A percentile compares a stretch with the other conserved stretches of the same genome.
phyloP scores from a whole-genome alignment of 1,284 basidiomycete genomes.

The Ganoderma lingzhi region DNA sequence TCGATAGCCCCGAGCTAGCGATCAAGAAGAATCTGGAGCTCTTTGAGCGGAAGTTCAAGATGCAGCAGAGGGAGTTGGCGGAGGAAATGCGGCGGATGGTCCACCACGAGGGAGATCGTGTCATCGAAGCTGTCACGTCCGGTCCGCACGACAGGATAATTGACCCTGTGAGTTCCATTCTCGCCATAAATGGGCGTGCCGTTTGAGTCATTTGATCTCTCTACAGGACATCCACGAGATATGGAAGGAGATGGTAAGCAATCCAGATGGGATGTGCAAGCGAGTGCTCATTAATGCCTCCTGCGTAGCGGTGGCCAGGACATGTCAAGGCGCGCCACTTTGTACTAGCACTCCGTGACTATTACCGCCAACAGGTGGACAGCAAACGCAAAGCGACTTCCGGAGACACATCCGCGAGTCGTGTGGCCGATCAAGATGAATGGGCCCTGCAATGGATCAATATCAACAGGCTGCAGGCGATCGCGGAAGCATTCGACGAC shows the following conservation, averaged over 20 bases:
- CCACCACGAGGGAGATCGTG: constrained; percentile 36
- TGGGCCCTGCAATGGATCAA: constrained; percentile 56
- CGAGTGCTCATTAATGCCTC: neutral
- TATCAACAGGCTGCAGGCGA: constrained; percentile 49
- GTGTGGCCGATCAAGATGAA: constrained; percentile 33
- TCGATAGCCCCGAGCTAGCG: constrained; percentile 25
- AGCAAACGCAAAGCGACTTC: constrained; percentile 35
- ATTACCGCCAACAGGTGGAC: constrained; percentile 40
- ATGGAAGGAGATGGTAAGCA: constrained; percentile 42
- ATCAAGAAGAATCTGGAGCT: constrained; percentile 38
- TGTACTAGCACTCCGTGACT: constrained; percentile 45
- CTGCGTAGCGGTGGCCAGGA: constrained; percentile 42
- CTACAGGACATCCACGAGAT: constrained; percentile 30
- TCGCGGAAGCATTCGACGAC: constrained; percentile 58
- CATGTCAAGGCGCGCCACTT: constrained; percentile 47
- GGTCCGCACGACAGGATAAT: constrained; percentile 40
- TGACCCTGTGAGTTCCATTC: constrained; percentile 31
- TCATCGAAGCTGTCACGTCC: constrained; percentile 35
- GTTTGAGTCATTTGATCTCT: neutral
- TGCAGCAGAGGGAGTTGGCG: constrained; percentile 38
- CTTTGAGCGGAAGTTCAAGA: constrained; percentile 42
- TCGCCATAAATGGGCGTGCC: neutral
- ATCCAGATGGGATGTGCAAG: too few species aligned
- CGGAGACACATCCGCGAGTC: neutral
- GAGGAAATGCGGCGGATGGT: constrained; percentile 34